Evolutionary conservation across 179 eudicot species (phyloP).

Genomic region (Drosera spatulata): DNA sequence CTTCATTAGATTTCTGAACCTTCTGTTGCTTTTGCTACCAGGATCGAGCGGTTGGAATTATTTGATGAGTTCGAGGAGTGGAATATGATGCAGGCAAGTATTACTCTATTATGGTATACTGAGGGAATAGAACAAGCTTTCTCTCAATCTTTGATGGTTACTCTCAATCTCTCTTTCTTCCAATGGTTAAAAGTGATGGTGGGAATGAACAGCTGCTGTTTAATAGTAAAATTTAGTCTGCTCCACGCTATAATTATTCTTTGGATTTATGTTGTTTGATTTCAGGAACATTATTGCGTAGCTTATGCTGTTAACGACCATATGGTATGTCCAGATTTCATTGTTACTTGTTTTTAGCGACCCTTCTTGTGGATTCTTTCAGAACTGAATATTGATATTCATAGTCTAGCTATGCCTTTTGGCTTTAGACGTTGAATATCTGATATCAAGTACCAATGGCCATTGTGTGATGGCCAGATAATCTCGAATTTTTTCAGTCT

Average conservation of each 20-base stretch:
- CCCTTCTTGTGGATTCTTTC: background rate
- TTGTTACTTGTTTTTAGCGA: background rate
- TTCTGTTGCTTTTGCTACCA: conserved; percentile 15
- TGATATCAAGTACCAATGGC: too few relatives aligned
- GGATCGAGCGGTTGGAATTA: conserved; percentile 91
- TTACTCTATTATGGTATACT: background rate
- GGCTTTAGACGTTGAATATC: too few relatives aligned
- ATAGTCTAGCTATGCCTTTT: too few relatives aligned
- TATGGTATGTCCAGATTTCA: conserved; percentile 38
- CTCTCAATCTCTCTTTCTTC: background rate
- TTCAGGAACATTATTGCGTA: conserved; percentile 92
- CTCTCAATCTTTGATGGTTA: background rate
- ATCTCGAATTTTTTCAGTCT: too few relatives aligned
- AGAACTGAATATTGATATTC: too few relatives aligned
- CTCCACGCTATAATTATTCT: background rate
- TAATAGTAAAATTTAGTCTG: background rate
- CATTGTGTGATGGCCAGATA: too few relatives aligned
- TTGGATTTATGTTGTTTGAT: conserved; percentile 1
- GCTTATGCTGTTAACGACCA: conserved; percentile 64
- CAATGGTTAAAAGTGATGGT: too few relatives aligned
- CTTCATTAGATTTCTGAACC: too few relatives aligned
- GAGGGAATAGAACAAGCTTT: background rate
- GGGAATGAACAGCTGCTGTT: background rate
- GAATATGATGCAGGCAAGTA: conserved; percentile 96
- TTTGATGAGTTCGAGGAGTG: conserved; percentile 97